Base-by-base conservation (phyloP, 148 eudicot genomes). In the Pharnaceum exiguum region DNA sequence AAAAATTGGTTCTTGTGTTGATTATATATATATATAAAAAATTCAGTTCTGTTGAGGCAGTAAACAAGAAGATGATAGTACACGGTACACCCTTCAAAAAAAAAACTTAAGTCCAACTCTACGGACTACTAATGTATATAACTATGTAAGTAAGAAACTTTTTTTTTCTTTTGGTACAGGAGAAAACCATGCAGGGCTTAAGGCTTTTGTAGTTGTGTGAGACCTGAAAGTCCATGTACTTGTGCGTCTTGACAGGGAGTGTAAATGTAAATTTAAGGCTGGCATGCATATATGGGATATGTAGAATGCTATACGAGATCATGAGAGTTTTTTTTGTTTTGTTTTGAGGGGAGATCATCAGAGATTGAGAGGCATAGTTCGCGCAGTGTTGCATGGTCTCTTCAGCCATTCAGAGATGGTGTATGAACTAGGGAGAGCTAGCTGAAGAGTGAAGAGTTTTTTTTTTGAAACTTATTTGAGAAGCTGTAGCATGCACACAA, bases 381-480 rank as follows among this genome's bases (percentile, higher is more conserved):
- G 12, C 85, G 89, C 63, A 75, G 82, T 86, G 78, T 85, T 51
- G n/a, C n/a, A n/a, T n/a, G 84, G 85, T 79, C 79, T 88, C 63
- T 64, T 82, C 36, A 80, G 93, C 19, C 82, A 82, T 22, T 78
- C 79, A 5, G 89, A 89, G 54, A 72, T 82, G 33, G 59, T 82
- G 15, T 57, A 60, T 59, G 93, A 88, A n/a, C n/a, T n/a, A n/a
- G n/a, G n/a, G n/a, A n/a, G n/a, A n/a, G n/a, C n/a, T n/a, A 73
- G 96, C 84, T 7, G 82, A 78, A 72, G 72, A 72, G 49, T 66
- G 65, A 60, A 49, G 83, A 75, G 27, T 37, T 67, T 60, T 65
- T 69, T 10, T 70, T 83, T 63, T 83, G 88, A 90, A 90, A 88
- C 70, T 90, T 88, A 25, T 54, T 90, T 90, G 60, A 66, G 86